phyloP scores from a whole-genome alignment of 2,329 filamentous ascomycete genomes.

The Fusarium robinianum region DNA sequence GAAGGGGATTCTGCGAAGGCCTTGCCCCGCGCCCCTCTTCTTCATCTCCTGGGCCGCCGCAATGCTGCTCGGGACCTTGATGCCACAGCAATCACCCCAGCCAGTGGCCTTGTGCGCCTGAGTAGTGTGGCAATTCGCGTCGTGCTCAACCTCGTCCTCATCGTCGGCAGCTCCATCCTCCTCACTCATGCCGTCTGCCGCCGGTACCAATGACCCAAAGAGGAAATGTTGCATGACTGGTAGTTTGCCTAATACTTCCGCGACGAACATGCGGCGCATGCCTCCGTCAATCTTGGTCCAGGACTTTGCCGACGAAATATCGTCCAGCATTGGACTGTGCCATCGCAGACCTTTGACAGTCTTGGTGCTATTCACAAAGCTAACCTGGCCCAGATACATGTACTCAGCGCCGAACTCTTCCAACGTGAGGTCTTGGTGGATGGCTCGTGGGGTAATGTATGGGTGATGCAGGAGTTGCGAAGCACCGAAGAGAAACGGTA shows the following conservation, averaged over 20 bases:
- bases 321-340: conserved; percentile 98
- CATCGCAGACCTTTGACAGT: conserved; percentile 91
- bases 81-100: conserved; percentile 98
- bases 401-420: conserved; percentile 86
- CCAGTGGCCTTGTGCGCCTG: conserved; percentile 66
- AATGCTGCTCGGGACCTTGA: conserved; percentile 92
- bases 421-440: conserved; percentile 85
- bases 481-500: conserved; percentile 93
- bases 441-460: conserved; percentile 76
- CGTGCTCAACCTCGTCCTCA: conserved; percentile 53
- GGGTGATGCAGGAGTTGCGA: conserved; percentile 85
- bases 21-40: conserved; percentile 67
- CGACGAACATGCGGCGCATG: conserved; percentile 96
- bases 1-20: conserved; percentile 77
- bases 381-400: conserved; percentile 89
- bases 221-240: conserved; percentile 99
- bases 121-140: conserved; percentile 64
- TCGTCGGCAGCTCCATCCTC: conserved; percentile 55
- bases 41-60: conserved; percentile 88
- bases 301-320: conserved; percentile 86
- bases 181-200: conserved; percentile 78
- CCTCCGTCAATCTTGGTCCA: conserved; percentile 94
- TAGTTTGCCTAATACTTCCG: conserved; percentile 88
- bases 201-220: conserved; percentile 84
- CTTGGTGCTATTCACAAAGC: conserved; percentile 95